Evolutionary conservation across 768 basidiomycete genomes (phyloP).

Genomic region (Russula lepida): DNA sequence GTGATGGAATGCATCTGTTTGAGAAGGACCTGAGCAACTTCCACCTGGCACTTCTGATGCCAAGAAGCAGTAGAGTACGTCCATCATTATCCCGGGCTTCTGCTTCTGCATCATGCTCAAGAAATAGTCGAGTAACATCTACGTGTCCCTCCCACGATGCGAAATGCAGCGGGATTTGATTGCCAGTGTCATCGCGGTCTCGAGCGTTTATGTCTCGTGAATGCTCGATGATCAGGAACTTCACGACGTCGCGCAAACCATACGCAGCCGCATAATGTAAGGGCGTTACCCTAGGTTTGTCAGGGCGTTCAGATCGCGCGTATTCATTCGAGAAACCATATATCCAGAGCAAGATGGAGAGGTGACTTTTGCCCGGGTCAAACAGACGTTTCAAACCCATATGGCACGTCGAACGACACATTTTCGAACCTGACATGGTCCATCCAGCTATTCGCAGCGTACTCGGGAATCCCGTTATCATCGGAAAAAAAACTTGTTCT

Average conservation of each 20-base stretch:
- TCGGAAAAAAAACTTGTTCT: no score
- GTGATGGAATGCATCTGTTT: neutral
- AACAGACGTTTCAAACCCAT: neutral
- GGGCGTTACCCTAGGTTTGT: neutral
- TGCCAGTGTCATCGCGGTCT: neutral
- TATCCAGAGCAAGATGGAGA: neutral
- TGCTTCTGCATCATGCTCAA: neutral
- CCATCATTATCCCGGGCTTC: neutral
- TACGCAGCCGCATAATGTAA: neutral
- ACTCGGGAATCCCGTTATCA: no score
- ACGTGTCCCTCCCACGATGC: neutral
- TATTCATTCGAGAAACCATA: neutral
- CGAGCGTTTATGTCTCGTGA: neutral
- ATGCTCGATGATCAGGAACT: neutral
- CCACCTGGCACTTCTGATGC: neutral
- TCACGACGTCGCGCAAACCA: neutral
- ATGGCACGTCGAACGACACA: neutral
- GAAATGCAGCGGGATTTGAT: neutral
- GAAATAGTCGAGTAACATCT: neutral
- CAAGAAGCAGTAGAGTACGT: neutral
- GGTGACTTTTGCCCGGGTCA: neutral
- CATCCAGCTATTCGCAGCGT: no score
- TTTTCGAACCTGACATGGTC: neutral
- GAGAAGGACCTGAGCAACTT: neutral
- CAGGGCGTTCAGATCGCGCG: neutral